Evolutionary conservation across 1,284 basidiomycete genomes (phyloP), one percentile per base, ranked within the genome.

Genomic region (Thecaphora thlaspeos): DNA sequence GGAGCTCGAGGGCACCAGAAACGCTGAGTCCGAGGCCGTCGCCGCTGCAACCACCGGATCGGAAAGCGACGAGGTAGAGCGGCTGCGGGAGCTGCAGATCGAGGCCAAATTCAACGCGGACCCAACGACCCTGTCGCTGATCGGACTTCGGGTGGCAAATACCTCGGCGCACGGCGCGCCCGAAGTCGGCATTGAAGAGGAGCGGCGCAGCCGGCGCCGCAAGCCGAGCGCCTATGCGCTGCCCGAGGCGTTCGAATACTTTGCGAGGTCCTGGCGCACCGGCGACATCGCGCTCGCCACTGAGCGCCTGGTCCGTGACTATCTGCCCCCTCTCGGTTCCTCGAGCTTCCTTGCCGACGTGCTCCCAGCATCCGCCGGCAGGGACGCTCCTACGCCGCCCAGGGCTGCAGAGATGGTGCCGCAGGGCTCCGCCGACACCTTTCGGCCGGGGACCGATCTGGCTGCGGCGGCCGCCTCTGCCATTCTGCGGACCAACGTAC

Each of bases 101-200:
- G 43, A 59, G 26, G 61, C 65, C 7, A 50, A 49, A 12, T 71
- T 58, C 56, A 68, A 71, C 40, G 68, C 68, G 68, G 68, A 71
- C 17, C 68, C 68, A 2, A 68, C 61, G 24, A 68, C 61, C 1
- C 51, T 71, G 14, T 64, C 66, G 10, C 40, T 71, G 38, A 68
- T 71, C 24, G 68, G 66, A 4, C 44, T 66, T 21, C 68, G 68
- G 23, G 47, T 53, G 19, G 47, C 55, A 22, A 49, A 65, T 34
- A 4, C 36, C 4, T 22, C 38, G 21, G 9, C n/a, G 17, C 10
- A 10, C 34, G 54, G 14, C 48, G 50, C 38, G 51, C 28, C 28
- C 14, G 46, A 12, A 46, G 28, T 21, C 21, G 39, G 24, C 21
- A 44, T 28, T 51, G 43, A 9, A 40, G 23, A 36, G 15, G 51